Percentiles rank a stretch among this genome's conserved stretches.
Evolutionary conservation across 805 yeast genomes (phyloP).

Genomic region (Kodamaea laetipori): DNA sequence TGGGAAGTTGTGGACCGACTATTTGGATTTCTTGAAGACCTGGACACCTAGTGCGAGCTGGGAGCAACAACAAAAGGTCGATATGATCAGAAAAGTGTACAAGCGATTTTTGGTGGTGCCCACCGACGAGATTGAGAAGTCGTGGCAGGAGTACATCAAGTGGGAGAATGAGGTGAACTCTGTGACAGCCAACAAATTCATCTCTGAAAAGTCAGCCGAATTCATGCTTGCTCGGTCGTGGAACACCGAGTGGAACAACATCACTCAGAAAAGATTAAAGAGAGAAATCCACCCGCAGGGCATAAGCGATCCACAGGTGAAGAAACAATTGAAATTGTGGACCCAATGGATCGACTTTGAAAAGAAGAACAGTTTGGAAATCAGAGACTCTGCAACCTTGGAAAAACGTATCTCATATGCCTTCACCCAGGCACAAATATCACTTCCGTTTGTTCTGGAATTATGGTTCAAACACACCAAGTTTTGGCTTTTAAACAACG

Average conservation of each 20-base stretch:
- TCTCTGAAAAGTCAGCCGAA: conserved; percentile 77
- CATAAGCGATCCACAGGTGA: conserved; percentile 23
- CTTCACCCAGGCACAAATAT: conserved; percentile 67
- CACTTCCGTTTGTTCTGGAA: conserved; percentile 66
- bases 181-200: conserved; percentile 78
- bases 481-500: conserved; percentile 33
- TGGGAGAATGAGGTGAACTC: conserved; percentile 82
- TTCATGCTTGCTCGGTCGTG: conserved; percentile 87
- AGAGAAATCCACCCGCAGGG: conserved; percentile 38
- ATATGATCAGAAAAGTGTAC: conserved; percentile 71
- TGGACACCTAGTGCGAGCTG: conserved; percentile 81
- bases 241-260: conserved; percentile 65
- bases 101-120: conserved; percentile 77
- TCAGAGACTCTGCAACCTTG: conserved; percentile 49
- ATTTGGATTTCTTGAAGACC: conserved; percentile 70
- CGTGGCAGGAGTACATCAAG: conserved; percentile 78
- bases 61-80: conserved; percentile 83
- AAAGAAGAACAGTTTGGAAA: conserved; percentile 62
- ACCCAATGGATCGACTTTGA: conserved; percentile 81
- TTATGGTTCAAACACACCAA: conserved; percentile 69
- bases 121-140: conserved; percentile 65
- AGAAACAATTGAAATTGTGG: conserved; percentile 60
- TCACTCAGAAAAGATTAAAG: conserved; percentile 52
- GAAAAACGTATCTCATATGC: conserved; percentile 66
- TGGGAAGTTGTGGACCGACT: conserved; percentile 77